Conservation (phyloP, 2,329 filamentous ascomycete species). For the Xylariaceae sp. region DNA sequence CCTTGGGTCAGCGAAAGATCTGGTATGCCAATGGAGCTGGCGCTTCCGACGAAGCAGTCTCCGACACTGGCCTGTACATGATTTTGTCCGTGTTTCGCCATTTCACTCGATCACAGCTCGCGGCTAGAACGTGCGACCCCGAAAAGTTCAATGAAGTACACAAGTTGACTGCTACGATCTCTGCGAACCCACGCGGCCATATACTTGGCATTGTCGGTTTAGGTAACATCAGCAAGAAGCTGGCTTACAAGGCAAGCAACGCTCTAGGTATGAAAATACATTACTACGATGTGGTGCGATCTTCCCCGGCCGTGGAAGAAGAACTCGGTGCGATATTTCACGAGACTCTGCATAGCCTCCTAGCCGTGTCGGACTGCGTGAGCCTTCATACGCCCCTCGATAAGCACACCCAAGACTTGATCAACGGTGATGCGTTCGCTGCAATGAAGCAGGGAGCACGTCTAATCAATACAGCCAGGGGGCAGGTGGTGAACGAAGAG, state of each 20-base stretch:
- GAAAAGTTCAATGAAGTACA: constrained; percentile 50
- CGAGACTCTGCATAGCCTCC: constrained; percentile 29
- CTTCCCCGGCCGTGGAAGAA: constrained; percentile 33
- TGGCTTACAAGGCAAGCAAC: constrained; percentile 48
- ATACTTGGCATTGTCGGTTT: constrained; percentile 56
- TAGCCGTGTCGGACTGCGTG: constrained; percentile 39
- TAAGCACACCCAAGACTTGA: constrained; percentile 20
- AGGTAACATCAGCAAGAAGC: constrained; percentile 48
- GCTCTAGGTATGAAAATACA: constrained; percentile 58
- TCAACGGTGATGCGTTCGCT: constrained; percentile 39
- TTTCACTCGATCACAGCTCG: constrained; percentile 56
- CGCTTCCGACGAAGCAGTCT: constrained; percentile 63
- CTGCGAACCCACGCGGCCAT: constrained; percentile 57
- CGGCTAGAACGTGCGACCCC: constrained; percentile 49
- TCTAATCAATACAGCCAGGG: constrained; percentile 57
- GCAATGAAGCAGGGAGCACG: constrained; percentile 51
- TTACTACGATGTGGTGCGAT: constrained; percentile 51
- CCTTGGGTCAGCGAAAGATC: constrained; percentile 14
- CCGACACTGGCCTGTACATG: constrained; percentile 62
- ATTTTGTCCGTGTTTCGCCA: constrained; percentile 62
- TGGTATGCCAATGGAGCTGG: constrained; percentile 53
- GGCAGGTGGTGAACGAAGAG: constrained; percentile 54
- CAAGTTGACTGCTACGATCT: constrained; percentile 52
- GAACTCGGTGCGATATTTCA: constrained; percentile 37
- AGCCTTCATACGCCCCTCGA: constrained; percentile 13